phyloP scores from a whole-genome alignment of 805 yeast species.

The Candida argentea region DNA sequence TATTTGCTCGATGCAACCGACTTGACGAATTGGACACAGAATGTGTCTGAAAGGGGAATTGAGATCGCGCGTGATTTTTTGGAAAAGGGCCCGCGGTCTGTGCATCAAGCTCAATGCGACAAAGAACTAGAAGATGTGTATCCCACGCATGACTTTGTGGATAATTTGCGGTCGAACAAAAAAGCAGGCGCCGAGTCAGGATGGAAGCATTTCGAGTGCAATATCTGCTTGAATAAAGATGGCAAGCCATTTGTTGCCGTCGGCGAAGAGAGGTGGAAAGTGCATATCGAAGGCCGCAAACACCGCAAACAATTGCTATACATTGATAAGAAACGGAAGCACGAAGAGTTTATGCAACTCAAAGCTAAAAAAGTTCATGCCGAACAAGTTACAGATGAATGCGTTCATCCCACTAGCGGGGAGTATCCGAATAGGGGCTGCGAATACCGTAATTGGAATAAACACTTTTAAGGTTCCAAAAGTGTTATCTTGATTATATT shows the following conservation, averaged over 20 bases:
- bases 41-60: constrained; percentile 49
- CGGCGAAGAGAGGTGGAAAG: constrained; percentile 62
- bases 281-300: constrained; percentile 57
- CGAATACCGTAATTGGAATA: too few relatives aligned
- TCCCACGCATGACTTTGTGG: constrained; percentile 14
- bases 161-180: constrained; percentile 27
- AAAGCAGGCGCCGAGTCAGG: constrained; percentile 20
- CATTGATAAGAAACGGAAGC: constrained; percentile 41
- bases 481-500: too few relatives aligned
- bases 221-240: constrained; percentile 47
- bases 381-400: too few relatives aligned
- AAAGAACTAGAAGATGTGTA: constrained; percentile 12
- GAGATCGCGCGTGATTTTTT: constrained; percentile 33
- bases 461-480: too few relatives aligned
- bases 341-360: constrained; percentile 41
- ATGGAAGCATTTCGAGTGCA: constrained; percentile 68
- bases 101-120: constrained; percentile 19
- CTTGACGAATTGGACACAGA: constrained; percentile 45
- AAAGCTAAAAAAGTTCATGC: constrained; percentile 1
- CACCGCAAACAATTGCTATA: constrained; percentile 48
- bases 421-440: too few relatives aligned
- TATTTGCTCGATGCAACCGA: constrained; percentile 73
- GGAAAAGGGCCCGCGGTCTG: constrained; percentile 15
- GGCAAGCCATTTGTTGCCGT: constrained; percentile 53
- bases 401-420: too few relatives aligned